These are phyloP conservation scores for Nothophaeocryptopus gaeumannii DNA, from an alignment of 2,329 filamentous ascomycete genomes.

Conservation along the genomic window DNA sequence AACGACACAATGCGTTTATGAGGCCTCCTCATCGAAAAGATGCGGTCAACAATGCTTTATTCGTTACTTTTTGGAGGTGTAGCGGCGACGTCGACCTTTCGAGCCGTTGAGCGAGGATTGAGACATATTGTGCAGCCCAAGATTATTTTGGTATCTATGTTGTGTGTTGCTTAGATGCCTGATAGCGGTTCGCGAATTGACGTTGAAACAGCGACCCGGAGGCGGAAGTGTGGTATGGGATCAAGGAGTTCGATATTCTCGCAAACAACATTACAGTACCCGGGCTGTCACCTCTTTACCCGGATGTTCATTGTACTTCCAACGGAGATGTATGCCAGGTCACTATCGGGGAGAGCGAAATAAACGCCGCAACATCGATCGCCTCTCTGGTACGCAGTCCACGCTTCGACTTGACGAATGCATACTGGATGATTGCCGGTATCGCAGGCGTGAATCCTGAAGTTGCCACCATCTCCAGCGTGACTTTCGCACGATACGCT, in stretches of 20 bases:
- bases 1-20: too few relatives aligned
- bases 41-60: too few relatives aligned
- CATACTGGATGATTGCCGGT: slow-evolving; percentile 70
- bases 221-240: slow-evolving; percentile 49
- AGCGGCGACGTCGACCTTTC: too few relatives aligned
- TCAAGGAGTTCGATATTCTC: slow-evolving; percentile 35
- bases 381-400: slow-evolving; percentile 61
- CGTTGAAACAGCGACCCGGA: slow-evolving; percentile 16
- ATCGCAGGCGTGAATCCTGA: slow-evolving; percentile 72
- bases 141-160: slow-evolving; percentile 63
- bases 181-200: too few relatives aligned
- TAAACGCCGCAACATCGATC: slow-evolving; percentile 69
- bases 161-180: slow-evolving; percentile 28
- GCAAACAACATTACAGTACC: slow-evolving; percentile 36
- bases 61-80: too few relatives aligned
- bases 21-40: too few relatives aligned
- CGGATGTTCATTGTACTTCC: slow-evolving; percentile 58
- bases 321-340: slow-evolving; percentile 65
- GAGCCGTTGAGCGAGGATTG: slow-evolving; percentile 12
- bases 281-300: slow-evolving; percentile 32
- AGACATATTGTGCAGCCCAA: slow-evolving; percentile 51
- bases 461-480: slow-evolving; percentile 61
- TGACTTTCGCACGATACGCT: slow-evolving; percentile 66
- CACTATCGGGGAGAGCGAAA: slow-evolving; percentile 59
- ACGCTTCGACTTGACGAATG: slow-evolving; percentile 61